phyloP scores from a whole-genome alignment of 2,329 filamentous ascomycete species.

The Macrophomina tecta region DNA sequence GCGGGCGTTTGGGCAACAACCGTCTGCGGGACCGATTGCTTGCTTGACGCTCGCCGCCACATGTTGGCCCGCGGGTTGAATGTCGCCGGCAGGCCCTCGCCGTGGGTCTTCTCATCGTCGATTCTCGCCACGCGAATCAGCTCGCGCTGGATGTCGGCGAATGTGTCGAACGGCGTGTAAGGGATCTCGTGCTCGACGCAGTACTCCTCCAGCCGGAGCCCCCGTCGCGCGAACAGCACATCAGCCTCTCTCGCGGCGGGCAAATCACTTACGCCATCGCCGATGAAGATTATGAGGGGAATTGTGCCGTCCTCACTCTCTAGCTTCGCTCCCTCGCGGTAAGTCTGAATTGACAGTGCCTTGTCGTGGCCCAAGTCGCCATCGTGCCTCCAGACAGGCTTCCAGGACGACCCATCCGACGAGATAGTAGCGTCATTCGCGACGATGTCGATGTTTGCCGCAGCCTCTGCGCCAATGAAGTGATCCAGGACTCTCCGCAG shows the following conservation, averaged over 20 bases:
- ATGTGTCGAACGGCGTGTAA: constrained; percentile 69
- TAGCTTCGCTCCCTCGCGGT: constrained; percentile 60
- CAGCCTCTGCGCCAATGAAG: constrained; percentile 67
- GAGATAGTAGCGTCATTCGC: constrained; percentile 70
- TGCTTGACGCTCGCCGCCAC: constrained; percentile 68
- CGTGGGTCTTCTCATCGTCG: constrained; percentile 66
- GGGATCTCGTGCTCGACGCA: constrained; percentile 66
- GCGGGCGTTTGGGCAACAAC: constrained; percentile 59
- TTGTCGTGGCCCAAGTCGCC: constrained; percentile 71
- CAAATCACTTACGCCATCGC: constrained; percentile 72
- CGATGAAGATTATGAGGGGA: constrained; percentile 72
- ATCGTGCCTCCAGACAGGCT: constrained; percentile 71
- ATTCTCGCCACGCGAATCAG: constrained; percentile 63
- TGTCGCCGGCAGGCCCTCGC: constrained; percentile 62
- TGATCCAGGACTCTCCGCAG: constrained; percentile 66
- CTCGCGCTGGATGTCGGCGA: constrained; percentile 68
- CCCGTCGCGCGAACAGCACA: constrained; percentile 70
- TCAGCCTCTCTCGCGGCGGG: constrained; percentile 70
- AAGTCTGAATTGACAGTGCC: constrained; percentile 67
- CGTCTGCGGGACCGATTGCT: constrained; percentile 55
- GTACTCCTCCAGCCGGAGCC: constrained; percentile 69
- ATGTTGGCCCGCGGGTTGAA: constrained; percentile 74
- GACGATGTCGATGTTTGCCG: constrained; percentile 68
- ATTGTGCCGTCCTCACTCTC: constrained; percentile 65
- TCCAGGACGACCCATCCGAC: constrained; percentile 64